These are phyloP conservation scores for Pneumocystis sp. DNA, from an alignment of 1,139 yeast genomes.

Conservation along the genomic window DNA sequence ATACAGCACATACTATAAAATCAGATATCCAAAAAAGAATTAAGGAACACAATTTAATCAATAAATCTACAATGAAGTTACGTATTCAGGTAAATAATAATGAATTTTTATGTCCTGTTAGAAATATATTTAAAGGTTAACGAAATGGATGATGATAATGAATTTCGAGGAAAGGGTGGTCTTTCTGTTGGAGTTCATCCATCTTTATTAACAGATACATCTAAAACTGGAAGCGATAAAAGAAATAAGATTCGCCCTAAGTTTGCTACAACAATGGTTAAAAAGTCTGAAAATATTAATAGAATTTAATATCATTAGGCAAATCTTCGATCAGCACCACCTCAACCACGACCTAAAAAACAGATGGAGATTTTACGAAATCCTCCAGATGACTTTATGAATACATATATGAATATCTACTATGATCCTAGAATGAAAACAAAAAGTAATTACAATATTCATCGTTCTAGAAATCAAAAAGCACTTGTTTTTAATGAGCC, in stretches of 20 bases:
- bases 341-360: constrained; percentile 4
- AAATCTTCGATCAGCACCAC: constrained; percentile 1
- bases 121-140: neutral
- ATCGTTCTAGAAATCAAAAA: constrained; percentile 25
- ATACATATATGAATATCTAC: constrained; percentile 39
- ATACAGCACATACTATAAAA: neutral
- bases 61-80: neutral
- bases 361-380: constrained; percentile 13
- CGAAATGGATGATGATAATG: neutral
- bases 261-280: constrained; percentile 8
- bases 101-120: neutral
- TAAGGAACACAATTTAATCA: neutral
- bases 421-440: constrained; percentile 29
- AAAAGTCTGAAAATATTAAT: constrained; percentile 6
- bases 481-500: constrained; percentile 37
- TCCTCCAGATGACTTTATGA: constrained; percentile 13
- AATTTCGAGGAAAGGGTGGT: constrained; percentile 13
- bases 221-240: constrained; percentile 1
- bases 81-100: neutral
- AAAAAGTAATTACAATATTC: constrained; percentile 15
- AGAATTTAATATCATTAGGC: constrained; percentile 10
- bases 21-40: neutral
- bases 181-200: constrained; percentile 18
- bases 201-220: constrained; percentile 13
- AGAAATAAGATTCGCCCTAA: constrained; percentile 6